phyloP scores from a whole-genome alignment of 2,329 filamentous ascomycete species.

The Verticillium klebahnii region DNA sequence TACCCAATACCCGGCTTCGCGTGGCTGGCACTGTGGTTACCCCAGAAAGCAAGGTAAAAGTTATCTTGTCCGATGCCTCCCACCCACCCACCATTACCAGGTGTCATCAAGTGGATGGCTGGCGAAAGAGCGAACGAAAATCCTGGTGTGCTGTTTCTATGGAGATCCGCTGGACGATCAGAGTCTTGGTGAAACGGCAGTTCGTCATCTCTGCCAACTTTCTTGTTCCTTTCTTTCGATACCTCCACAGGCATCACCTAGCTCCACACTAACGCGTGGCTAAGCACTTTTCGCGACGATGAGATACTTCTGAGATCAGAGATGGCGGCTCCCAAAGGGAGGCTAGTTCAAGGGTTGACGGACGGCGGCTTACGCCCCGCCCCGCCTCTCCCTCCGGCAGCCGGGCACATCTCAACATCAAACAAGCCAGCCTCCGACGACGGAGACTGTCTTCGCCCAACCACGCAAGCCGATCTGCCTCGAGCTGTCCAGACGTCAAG shows the following conservation, averaged over 20 bases:
- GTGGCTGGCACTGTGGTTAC: not conserved
- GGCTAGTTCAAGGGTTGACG: not conserved
- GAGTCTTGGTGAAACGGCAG: not conserved
- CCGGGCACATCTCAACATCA: not conserved
- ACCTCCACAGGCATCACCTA: not conserved
- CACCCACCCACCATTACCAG: not conserved
- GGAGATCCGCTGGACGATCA: not conserved
- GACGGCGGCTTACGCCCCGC: not conserved
- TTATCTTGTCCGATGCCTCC: not conserved
- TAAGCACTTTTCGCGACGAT: not conserved
- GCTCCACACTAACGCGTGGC: not conserved
- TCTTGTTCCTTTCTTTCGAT: not conserved
- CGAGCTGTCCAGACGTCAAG: not conserved
- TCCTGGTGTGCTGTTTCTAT: not conserved
- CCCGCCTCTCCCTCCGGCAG: not conserved
- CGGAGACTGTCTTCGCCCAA: not conserved
- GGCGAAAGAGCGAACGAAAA: not conserved
- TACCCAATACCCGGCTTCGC: not conserved
- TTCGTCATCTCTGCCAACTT: not conserved
- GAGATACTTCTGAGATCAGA: not conserved
- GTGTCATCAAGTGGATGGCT: not conserved
- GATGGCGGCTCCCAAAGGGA: not conserved
- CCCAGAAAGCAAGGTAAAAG: not conserved
- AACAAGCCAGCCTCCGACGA: not conserved
- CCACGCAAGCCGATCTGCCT: not conserved